Percentiles rank a stretch among this genome's conserved stretches.
Conservation (phyloP, 345 rosid species). For the Sapria himalayana region DNA sequence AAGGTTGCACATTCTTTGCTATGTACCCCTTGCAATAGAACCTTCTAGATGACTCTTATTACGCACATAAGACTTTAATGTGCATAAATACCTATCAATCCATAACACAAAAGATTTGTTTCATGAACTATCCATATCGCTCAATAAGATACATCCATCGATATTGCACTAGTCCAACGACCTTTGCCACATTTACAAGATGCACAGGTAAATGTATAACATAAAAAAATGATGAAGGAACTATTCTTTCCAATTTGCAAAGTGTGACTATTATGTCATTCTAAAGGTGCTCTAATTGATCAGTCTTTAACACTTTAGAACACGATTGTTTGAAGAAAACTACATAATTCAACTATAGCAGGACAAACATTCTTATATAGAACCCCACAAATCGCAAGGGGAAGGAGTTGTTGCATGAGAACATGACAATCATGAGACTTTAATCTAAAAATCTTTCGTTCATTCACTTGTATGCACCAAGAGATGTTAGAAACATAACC, state of each 20-base stretch:
- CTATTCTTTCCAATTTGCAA: conserved; percentile 6
- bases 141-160: conserved; percentile 3
- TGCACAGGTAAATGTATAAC: conserved; percentile 4
- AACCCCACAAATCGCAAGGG: not conserved
- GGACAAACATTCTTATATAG: not conserved
- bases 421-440: conserved; percentile 9
- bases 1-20: conserved; percentile 1
- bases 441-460: not conserved
- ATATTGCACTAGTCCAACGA: not conserved
- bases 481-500: conserved; percentile 3
- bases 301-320: not conserved
- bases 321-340: not conserved
- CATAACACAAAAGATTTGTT: too few relatives aligned
- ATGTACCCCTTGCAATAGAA: conserved; percentile 2
- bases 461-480: not conserved
- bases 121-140: too few relatives aligned
- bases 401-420: conserved; percentile 3
- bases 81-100: not conserved
- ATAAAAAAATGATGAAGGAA: conserved; percentile 4
- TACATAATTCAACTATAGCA: not conserved
- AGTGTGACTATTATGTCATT: not conserved
- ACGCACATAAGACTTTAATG: not conserved
- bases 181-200: conserved; percentile 1
- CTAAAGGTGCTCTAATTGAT: not conserved
- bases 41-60: not conserved